Percentiles rank a stretch among this genome's conserved stretches.
Conservation (phyloP, 2,329 filamentous ascomycete genomes). For the Hirsutella rhossiliensis region DNA sequence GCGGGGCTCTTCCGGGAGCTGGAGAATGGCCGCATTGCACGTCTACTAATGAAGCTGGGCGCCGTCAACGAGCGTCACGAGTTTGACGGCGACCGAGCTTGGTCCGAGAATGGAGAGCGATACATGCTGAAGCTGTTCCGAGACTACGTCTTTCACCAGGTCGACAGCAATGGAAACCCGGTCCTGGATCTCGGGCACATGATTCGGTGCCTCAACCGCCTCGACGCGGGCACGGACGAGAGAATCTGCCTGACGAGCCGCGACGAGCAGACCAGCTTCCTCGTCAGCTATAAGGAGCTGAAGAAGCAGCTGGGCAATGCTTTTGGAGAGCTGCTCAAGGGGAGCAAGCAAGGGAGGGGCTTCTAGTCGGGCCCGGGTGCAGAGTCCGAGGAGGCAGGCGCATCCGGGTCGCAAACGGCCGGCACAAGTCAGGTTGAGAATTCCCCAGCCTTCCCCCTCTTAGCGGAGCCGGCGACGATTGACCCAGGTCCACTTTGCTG, state of each 20-base stretch:
- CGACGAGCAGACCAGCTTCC: slow-evolving; percentile 80
- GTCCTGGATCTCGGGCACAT: slow-evolving; percentile 83
- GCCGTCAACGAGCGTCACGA: slow-evolving; percentile 85
- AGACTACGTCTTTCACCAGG: slow-evolving; percentile 95
- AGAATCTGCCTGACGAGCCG: slow-evolving; percentile 75
- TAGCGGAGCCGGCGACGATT: too few species aligned
- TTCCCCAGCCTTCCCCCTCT: too few species aligned
- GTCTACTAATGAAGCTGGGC: slow-evolving; percentile 70
- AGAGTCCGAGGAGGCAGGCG: too few species aligned
- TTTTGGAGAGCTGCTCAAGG: slow-evolving; percentile 46
- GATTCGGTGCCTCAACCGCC: slow-evolving; percentile 74
- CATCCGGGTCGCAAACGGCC: too few species aligned
- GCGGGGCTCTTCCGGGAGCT: slow-evolving; percentile 67
- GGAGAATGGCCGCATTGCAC: slow-evolving; percentile 78
- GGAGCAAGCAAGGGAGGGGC: slow-evolving; percentile 21
- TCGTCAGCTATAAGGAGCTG: slow-evolving; percentile 84
- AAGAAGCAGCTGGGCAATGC: slow-evolving; percentile 50
- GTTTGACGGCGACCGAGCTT: slow-evolving; percentile 61
- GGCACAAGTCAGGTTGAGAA: too few species aligned
- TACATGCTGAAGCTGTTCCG: slow-evolving; percentile 92
- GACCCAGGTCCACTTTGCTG: too few species aligned
- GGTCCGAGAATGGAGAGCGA: slow-evolving; percentile 86
- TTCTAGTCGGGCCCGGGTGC: slow-evolving; percentile 16
- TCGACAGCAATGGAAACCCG: slow-evolving; percentile 72
- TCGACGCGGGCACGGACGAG: slow-evolving; percentile 84